These are phyloP conservation scores for Musa beccarii DNA, from an alignment of 176 grass and related monocot species.

Conservation along the genomic window DNA sequence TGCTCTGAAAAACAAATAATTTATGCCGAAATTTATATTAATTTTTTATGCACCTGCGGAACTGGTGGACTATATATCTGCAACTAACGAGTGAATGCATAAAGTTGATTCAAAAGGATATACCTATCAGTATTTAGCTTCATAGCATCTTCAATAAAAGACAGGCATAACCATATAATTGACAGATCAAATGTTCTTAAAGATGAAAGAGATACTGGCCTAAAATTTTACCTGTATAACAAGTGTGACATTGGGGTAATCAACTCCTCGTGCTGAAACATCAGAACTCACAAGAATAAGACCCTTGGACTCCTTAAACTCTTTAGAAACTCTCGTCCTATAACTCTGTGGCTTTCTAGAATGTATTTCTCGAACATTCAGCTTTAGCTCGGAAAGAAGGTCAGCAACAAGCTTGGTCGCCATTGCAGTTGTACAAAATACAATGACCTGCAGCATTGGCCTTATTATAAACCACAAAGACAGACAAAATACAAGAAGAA, in stretches of 20 bases:
- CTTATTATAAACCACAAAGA: slow-evolving; percentile 11
- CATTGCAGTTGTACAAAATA: slow-evolving; percentile 98
- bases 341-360: slow-evolving; percentile 68
- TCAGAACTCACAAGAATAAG: slow-evolving; percentile 94
- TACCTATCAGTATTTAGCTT: neutral
- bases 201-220: neutral
- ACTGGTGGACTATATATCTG: neutral
- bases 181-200: neutral
- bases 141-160: neutral
- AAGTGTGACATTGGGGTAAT: slow-evolving; percentile 92
- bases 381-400: slow-evolving; percentile 48
- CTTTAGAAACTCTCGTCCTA: slow-evolving; percentile 88
- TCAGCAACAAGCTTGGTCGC: slow-evolving; percentile 74
- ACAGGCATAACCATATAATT: neutral
- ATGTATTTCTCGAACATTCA: slow-evolving; percentile 93
- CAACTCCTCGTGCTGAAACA: slow-evolving; percentile 88
- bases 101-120: neutral
- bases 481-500: slow-evolving; percentile 10
- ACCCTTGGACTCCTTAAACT: slow-evolving; percentile 77
- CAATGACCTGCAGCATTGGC: slow-evolving; percentile 55
- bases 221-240: slow-evolving; percentile 53
- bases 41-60: neutral
- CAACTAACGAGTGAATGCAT: neutral
- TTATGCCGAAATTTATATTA: neutral
- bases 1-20: neutral